These are phyloP conservation scores for Termitomyces sp. DNA, from an alignment of 768 basidiomycete genomes.

Conservation along the genomic window DNA sequence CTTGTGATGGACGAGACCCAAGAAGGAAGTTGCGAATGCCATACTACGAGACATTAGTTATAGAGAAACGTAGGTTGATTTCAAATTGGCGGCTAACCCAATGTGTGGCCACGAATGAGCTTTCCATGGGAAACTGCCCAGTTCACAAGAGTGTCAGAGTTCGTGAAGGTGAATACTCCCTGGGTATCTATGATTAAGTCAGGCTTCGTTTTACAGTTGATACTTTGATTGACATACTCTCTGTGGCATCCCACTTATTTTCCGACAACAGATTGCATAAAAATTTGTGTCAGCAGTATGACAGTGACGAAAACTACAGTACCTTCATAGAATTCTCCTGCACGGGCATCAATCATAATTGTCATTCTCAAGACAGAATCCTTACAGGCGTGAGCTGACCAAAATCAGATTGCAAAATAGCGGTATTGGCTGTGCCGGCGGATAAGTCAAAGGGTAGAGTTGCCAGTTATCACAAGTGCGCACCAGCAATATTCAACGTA, in stretches of 20 bases:
- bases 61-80: not conserved
- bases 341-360: not conserved
- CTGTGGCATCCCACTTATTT: constrained; percentile 3
- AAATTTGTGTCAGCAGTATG: too few relatives aligned
- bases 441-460: not conserved
- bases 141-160: constrained; percentile 32
- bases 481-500: not conserved
- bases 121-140: constrained; percentile 35
- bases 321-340: constrained; percentile 4
- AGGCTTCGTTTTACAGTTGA: not conserved
- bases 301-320: not conserved
- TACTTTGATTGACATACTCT: not conserved
- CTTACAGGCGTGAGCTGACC: not conserved
- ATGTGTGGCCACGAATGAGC: constrained; percentile 35
- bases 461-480: not conserved
- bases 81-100: constrained; percentile 17
- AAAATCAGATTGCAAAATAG: not conserved
- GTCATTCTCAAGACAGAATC: not conserved
- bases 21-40: not conserved
- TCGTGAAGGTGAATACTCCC: constrained; percentile 23
- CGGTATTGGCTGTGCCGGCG: not conserved
- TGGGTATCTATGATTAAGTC: constrained; percentile 14
- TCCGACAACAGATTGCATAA: not conserved
- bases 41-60: not conserved
- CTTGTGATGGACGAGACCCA: not conserved